These are phyloP conservation scores for Metarhizium guizhouense DNA, from an alignment of 2,329 filamentous ascomycete genomes.

Conservation along the genomic window DNA sequence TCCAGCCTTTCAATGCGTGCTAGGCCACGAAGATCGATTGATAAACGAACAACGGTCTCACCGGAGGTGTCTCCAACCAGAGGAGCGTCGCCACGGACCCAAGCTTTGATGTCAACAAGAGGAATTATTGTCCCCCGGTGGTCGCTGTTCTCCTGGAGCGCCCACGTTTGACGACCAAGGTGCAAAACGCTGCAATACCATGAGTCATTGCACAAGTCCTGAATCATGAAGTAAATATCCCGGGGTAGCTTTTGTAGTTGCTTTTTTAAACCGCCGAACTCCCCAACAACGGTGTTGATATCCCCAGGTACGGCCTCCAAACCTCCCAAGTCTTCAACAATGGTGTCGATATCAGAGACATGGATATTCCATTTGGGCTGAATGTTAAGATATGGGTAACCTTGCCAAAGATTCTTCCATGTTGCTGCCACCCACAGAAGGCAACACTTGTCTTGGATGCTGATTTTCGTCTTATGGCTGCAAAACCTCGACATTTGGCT, in stretches of 20 bases:
- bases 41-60: background rate
- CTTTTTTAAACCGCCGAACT: too few species aligned
- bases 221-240: background rate
- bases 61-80: background rate
- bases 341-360: background rate
- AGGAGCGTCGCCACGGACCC: background rate
- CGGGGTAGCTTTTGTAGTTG: too few species aligned
- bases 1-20: slow-evolving; percentile 2
- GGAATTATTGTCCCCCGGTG: background rate
- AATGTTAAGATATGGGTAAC: background rate
- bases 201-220: background rate
- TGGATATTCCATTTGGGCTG: background rate
- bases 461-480: background rate
- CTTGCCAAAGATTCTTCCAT: slow-evolving; percentile 4
- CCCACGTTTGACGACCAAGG: background rate
- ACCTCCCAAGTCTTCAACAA: background rate
- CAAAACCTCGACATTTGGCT: background rate
- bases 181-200: background rate
- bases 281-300: too few species aligned
- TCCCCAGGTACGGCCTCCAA: too few species aligned
- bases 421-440: slow-evolving; percentile 3
- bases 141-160: background rate
- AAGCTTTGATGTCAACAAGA: slow-evolving; percentile 1
- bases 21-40: background rate
- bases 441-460: background rate